Percentiles rank a stretch among this genome's conserved stretches.
These are phyloP conservation scores for Trichocladium uniseriatum DNA, from an alignment of 495 filamentous ascomycete species.

Conservation along the genomic window DNA sequence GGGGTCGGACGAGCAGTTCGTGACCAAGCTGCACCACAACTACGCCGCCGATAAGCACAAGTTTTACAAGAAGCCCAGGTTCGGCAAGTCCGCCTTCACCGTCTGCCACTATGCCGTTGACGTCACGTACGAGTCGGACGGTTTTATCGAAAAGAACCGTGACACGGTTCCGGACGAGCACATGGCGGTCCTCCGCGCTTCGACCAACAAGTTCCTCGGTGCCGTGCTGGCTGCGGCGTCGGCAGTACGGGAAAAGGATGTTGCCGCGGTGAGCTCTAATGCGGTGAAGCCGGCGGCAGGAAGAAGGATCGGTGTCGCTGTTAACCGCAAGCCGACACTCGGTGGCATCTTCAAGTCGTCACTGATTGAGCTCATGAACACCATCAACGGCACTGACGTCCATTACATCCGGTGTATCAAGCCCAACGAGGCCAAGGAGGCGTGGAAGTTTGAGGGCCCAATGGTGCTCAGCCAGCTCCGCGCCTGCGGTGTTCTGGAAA, in stretches of 20 bases:
- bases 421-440: conserved; percentile 91
- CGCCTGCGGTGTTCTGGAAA: conserved; percentile 98
- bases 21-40: conserved; percentile 93
- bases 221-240: conserved; percentile 80
- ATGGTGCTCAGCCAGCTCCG: conserved; percentile 98
- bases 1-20: conserved; percentile 95
- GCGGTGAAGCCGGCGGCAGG: conserved; percentile 62
- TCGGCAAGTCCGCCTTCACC: conserved; percentile 95
- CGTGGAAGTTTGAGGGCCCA: conserved; percentile 97
- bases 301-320: conserved; percentile 78
- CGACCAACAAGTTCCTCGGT: conserved; percentile 76
- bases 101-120: conserved; percentile 98
- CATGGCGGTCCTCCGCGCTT: conserved; percentile 78
- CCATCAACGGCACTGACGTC: conserved; percentile 94
- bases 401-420: conserved; percentile 99
- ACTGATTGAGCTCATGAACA: conserved; percentile 94
- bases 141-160: conserved; percentile 99
- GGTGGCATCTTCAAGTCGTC: conserved; percentile 98
- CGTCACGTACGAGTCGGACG: conserved; percentile 99
- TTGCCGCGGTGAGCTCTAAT: conserved; percentile 54
- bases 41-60: conserved; percentile 86
- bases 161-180: conserved; percentile 99
- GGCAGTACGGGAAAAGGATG: conserved; percentile 81
- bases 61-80: conserved; percentile 96
- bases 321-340: conserved; percentile 91